phyloP scores from a whole-genome alignment of 371 early-diverging fungal species.

The Rhizopus microsporus region DNA sequence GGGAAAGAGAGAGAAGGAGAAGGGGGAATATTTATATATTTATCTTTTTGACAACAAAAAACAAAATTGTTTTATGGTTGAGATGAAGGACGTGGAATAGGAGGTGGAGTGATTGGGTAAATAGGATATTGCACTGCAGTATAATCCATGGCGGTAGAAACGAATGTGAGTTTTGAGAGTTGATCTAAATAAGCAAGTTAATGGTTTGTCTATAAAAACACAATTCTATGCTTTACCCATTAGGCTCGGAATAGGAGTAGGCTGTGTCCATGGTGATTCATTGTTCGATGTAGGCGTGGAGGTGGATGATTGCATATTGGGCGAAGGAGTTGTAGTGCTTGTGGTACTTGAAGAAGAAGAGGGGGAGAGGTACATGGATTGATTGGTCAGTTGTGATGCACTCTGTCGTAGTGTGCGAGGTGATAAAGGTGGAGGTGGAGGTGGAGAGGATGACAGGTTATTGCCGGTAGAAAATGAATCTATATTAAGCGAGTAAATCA shows the following conservation, averaged over 20 bases:
- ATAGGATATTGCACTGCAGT: conserved; percentile 31
- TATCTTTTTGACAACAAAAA: not conserved
- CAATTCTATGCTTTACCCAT: conserved; percentile 20
- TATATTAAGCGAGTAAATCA: conserved; percentile 13
- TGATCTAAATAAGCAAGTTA: conserved; percentile 9
- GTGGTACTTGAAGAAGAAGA: conserved; percentile 22
- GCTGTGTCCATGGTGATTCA: conserved; percentile 19
- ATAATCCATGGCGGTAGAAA: conserved; percentile 27
- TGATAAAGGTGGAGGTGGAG: conserved; percentile 25
- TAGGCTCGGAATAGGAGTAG: conserved; percentile 29
- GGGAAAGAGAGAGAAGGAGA: conserved; percentile 2
- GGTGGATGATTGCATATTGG: conserved; percentile 21
- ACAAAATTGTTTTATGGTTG: not conserved
- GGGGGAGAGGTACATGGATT: conserved; percentile 27
- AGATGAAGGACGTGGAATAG: conserved; percentile 6
- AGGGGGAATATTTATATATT: not conserved
- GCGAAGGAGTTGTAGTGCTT: conserved; percentile 11
- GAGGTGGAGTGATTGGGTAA: conserved; percentile 26
- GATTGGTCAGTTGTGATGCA: conserved; percentile 12
- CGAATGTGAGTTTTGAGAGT: conserved; percentile 35
- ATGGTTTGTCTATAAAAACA: conserved; percentile 7
- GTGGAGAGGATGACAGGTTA: conserved; percentile 3
- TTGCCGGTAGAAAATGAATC: conserved; percentile 1
- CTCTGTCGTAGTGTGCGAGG: conserved; percentile 11
- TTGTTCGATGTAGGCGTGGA: conserved; percentile 24